Evolutionary conservation across 441 rosid genomes (phyloP).

Genomic region (Aleurites moluccanus): DNA sequence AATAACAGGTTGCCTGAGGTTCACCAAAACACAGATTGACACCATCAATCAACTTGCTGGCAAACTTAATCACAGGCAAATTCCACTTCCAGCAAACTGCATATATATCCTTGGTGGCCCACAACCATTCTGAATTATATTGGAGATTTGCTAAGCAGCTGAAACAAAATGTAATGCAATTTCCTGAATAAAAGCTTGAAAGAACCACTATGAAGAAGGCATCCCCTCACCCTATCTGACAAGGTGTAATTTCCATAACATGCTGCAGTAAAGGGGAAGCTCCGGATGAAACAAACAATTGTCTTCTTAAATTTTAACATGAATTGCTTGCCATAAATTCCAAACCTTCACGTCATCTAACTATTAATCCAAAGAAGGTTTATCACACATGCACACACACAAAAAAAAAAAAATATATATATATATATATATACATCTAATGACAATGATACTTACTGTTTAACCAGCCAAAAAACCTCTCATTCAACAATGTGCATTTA

Average conservation of each 20-base stretch:
- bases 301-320: neutral
- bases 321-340: neutral
- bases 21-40: neutral
- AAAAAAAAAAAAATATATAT: no score
- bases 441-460: no score
- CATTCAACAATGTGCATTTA: no score
- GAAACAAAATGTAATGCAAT: neutral
- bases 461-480: no score
- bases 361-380: no score
- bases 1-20: neutral
- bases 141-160: neutral
- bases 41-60: neutral
- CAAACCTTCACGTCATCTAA: no score
- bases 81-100: neutral
- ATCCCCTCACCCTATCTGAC: neutral
- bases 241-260: neutral
- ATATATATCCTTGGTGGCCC: neutral
- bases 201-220: neutral
- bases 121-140: neutral
- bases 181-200: neutral
- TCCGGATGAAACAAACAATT: neutral
- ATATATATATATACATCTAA: no score
- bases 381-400: no score
- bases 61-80: neutral
- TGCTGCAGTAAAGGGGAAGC: neutral